Percentiles rank a stretch among this genome's conserved stretches.
These are phyloP conservation scores for Calocera cornea DNA, from an alignment of 768 basidiomycete genomes.

Conservation along the genomic window DNA sequence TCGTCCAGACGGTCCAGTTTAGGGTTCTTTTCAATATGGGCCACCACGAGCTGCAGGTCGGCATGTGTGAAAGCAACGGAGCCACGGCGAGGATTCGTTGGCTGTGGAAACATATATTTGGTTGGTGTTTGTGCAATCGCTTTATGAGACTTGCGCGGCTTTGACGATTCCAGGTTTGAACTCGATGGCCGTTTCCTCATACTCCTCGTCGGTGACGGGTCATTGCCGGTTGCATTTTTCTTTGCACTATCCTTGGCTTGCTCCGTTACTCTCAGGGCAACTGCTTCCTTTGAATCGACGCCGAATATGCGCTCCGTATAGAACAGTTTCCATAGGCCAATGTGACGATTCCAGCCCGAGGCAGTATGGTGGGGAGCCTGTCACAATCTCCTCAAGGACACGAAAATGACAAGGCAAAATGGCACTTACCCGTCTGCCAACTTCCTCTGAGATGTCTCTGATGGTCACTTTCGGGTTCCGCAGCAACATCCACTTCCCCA, in stretches of 20 bases:
- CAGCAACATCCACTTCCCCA: background rate
- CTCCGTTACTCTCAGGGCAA: background rate
- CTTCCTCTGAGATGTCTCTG: background rate
- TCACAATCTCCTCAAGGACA: background rate
- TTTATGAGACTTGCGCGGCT: background rate
- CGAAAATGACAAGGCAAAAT: background rate
- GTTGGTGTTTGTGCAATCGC: background rate
- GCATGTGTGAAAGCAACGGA: background rate
- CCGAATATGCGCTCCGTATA: background rate
- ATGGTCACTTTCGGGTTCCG: background rate
- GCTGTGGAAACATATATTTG: background rate
- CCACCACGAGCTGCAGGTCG: background rate
- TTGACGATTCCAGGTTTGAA: background rate
- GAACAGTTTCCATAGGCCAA: background rate
- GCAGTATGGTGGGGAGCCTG: background rate
- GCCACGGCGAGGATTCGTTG: background rate
- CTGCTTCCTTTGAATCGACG: background rate
- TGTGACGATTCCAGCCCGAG: background rate
- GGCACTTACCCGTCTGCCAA: background rate
- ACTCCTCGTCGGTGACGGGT: background rate
- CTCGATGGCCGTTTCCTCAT: background rate
- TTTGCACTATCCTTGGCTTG: background rate
- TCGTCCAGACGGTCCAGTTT: background rate
- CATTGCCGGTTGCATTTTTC: background rate
- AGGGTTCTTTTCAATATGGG: background rate